phyloP scores from a whole-genome alignment of 768 basidiomycete genomes.

The Collybia mongolica region DNA sequence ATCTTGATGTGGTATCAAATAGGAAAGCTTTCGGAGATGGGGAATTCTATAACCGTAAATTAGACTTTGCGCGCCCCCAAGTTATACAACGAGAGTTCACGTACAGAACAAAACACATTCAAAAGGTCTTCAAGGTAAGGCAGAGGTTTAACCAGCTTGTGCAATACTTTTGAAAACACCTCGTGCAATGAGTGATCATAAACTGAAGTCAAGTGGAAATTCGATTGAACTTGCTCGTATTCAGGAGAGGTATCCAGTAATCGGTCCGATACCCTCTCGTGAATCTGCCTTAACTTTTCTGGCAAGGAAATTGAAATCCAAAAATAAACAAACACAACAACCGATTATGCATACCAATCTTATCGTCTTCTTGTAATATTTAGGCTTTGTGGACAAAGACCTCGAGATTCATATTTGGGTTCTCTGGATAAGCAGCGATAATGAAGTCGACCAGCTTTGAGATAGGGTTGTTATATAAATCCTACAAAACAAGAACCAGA shows the following conservation, averaged over 20 bases:
- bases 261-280: conserved; percentile 82
- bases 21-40: conserved; percentile 93
- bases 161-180: conserved; percentile 87
- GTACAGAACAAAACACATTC: conserved; percentile 79
- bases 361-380: conserved; percentile 86
- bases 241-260: conserved; percentile 75
- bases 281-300: conserved; percentile 93
- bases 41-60: conserved; percentile 60
- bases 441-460: conserved; percentile 81
- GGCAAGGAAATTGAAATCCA: conserved; percentile 1
- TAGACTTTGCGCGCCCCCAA: conserved; percentile 1
- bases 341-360: conserved; percentile 58
- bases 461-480: conserved; percentile 83
- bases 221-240: conserved; percentile 74
- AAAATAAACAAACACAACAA: background rate
- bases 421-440: conserved; percentile 70
- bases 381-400: conserved; percentile 97
- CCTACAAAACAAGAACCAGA: conserved; percentile 39
- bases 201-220: conserved; percentile 90
- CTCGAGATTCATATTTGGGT: conserved; percentile 78
- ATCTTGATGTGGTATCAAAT: conserved; percentile 80
- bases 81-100: conserved; percentile 18
- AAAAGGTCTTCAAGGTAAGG: conserved; percentile 86
- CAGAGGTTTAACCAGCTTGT: conserved; percentile 81
- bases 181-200: conserved; percentile 92